Conservation (phyloP, 257 asterid species). For the Penstemon davidsonii region DNA sequence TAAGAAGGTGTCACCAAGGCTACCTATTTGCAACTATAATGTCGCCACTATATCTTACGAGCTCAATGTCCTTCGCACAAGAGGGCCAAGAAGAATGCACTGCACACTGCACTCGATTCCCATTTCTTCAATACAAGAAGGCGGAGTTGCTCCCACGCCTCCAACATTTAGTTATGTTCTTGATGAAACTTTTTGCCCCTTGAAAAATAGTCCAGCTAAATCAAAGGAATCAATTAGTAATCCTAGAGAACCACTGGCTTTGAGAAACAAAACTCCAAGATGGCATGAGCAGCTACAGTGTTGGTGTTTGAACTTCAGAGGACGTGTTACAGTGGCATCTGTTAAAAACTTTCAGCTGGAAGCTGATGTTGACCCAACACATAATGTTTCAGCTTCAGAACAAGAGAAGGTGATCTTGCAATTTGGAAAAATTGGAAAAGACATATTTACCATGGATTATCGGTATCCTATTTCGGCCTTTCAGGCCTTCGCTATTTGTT, state of each 20-base stretch:
- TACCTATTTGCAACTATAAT: slow-evolving; percentile 58
- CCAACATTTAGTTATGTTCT: slow-evolving; percentile 27
- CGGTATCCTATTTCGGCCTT: slow-evolving; percentile 82
- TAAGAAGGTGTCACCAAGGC: slow-evolving; percentile 68
- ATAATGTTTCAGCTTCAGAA: slow-evolving; percentile 57
- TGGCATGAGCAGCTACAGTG: slow-evolving; percentile 95
- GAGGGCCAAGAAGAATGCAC: slow-evolving; percentile 90
- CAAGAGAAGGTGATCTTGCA: slow-evolving; percentile 79
- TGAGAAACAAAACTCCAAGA: slow-evolving; percentile 75
- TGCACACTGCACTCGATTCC: slow-evolving; percentile 79
- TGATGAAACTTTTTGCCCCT: slow-evolving; percentile 29
- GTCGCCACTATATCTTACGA: slow-evolving; percentile 74
- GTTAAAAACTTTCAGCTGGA: slow-evolving; percentile 91
- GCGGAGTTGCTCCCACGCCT: slow-evolving; percentile 46
- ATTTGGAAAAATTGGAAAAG: slow-evolving; percentile 87
- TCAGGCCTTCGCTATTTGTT: slow-evolving; percentile 85
- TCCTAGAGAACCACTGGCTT: slow-evolving; percentile 53
- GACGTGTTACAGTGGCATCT: slow-evolving; percentile 84
- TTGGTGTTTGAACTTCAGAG: slow-evolving; percentile 87
- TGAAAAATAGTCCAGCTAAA: slow-evolving; percentile 3
- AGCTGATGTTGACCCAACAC: slow-evolving; percentile 41
- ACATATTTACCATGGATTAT: slow-evolving; percentile 90
- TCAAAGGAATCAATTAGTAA: slow-evolving; percentile 22
- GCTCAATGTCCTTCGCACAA: slow-evolving; percentile 80
- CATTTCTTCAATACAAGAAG: slow-evolving; percentile 43